These are phyloP conservation scores for Populus ilicifolia DNA, from an alignment of 345 rosid genomes.

Conservation along the genomic window DNA sequence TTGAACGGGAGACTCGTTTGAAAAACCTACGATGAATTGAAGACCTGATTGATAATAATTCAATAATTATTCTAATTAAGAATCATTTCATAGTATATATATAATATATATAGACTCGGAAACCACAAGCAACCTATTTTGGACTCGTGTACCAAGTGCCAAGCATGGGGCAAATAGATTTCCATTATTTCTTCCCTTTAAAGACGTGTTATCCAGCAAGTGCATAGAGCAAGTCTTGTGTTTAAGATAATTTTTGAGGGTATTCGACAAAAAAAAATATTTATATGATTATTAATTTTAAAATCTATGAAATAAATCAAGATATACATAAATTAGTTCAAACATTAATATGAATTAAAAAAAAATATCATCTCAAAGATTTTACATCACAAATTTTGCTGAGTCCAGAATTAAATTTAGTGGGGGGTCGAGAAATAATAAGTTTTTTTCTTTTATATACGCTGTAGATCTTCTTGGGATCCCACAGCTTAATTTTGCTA, in stretches of 20 bases:
- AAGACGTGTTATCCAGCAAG: neutral
- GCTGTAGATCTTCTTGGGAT: neutral
- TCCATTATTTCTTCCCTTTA: neutral
- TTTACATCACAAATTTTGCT: neutral
- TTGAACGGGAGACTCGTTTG: neutral
- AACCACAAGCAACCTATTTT: neutral
- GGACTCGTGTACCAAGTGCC: no score
- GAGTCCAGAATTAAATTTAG: neutral
- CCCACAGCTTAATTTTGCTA: neutral
- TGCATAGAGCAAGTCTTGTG: no score
- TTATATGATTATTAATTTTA: no score
- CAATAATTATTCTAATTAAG: no score
- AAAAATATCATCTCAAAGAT: neutral
- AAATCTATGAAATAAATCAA: no score
- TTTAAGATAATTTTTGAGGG: no score
- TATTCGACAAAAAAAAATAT: no score
- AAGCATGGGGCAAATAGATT: neutral
- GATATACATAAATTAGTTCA: accelerated
- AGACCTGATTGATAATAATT: neutral
- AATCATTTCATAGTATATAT: no score
- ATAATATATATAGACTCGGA: no score
- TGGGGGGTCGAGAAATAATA: neutral
- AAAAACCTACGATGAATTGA: neutral
- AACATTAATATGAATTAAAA: no score
- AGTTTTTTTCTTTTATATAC: neutral